Evolutionary conservation across 169 alveolate genomes (phyloP), one percentile per base, ranked within the genome.

Genomic region (Eimeria mitis): DNA sequence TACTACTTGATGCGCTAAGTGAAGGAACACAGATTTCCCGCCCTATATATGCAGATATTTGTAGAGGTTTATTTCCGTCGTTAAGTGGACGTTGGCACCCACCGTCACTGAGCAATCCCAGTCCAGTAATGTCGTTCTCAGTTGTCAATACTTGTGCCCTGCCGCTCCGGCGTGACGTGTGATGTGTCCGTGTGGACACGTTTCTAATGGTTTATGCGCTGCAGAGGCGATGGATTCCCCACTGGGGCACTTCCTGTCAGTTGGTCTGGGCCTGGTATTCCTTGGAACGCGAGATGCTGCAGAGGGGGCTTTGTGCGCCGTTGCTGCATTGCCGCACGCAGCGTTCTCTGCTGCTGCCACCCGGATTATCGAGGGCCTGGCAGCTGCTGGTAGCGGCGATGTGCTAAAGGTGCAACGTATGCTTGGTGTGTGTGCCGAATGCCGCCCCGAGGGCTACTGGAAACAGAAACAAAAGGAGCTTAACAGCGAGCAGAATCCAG

Each of bases 371-470:
- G 96, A 94, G 76, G 99, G 99, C 23, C 98, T 99, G 95, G 99
- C 99, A 52, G 99, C 97, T 97, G 99, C 99, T 28, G 99, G 99
- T 61, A 98, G 99, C 75, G 99, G 99, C 28, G 99, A 99, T 91
- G 99, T 99, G 2, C 97, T 99, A 47, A 98, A 99, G 96, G 99
- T 99, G 31, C 99, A 99, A 91, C 98, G 98, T 89, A 96, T 99
- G 98, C 98, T 99, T 65, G 99, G 96, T 49, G 91, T 68, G 65
- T 95, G 95, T 92, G 96, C 73, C 63, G 94, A 88, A 65, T 34
- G 84, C 47, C 96, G 94, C 14, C 89, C 84, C 49, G 89, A 88
- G 63, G 84, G 85, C 78, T 70, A 84, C 94, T 94, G 94, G 95
- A 90, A 76, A 75, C 89, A 78, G 84, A 54, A 78, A 59, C 83